Conservation (phyloP, 768 basidiomycete genomes). For the Rhizopogon sp. region DNA sequence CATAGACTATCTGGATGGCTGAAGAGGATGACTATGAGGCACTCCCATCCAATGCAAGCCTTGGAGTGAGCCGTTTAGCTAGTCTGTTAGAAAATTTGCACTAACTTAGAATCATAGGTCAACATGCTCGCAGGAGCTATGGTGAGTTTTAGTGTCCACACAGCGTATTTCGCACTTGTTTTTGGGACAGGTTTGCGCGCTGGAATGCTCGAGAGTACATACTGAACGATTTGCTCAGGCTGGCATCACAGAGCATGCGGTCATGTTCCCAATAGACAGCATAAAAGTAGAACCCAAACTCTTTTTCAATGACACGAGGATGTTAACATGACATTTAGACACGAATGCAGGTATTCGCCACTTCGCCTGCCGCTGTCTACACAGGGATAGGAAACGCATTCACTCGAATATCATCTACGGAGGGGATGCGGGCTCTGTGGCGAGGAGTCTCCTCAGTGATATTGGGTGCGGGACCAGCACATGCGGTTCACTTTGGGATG, state of each 20-base stretch:
- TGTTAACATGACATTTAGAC: slow-evolving; percentile 49
- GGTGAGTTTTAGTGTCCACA: slow-evolving; percentile 43
- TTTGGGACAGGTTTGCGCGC: neutral
- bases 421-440: slow-evolving; percentile 90
- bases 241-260: slow-evolving; percentile 97
- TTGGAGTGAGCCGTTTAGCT: slow-evolving; percentile 44
- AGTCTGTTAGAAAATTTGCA: slow-evolving; percentile 9
- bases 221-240: slow-evolving; percentile 53
- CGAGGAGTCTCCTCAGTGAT: slow-evolving; percentile 95
- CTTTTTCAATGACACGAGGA: slow-evolving; percentile 4
- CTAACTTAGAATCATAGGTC: slow-evolving; percentile 45
- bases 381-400: slow-evolving; percentile 89
- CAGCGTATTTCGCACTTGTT: neutral
- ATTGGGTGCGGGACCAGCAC: slow-evolving; percentile 94
- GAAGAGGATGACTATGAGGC: slow-evolving; percentile 60
- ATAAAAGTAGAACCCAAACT: slow-evolving; percentile 70
- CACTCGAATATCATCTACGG: slow-evolving; percentile 87
- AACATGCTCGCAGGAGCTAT: slow-evolving; percentile 97
- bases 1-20: slow-evolving; percentile 24
- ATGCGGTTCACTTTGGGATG: slow-evolving; percentile 95
- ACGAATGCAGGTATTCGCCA: slow-evolving; percentile 96
- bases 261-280: slow-evolving; percentile 98
- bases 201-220: neutral
- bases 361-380: slow-evolving; percentile 82
- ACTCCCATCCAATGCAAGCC: slow-evolving; percentile 71